Percentiles rank a stretch among this genome's conserved stretches.
Evolutionary conservation across 2,329 filamentous ascomycete species (phyloP).

Genomic region (Aspergillus calidoustus): DNA sequence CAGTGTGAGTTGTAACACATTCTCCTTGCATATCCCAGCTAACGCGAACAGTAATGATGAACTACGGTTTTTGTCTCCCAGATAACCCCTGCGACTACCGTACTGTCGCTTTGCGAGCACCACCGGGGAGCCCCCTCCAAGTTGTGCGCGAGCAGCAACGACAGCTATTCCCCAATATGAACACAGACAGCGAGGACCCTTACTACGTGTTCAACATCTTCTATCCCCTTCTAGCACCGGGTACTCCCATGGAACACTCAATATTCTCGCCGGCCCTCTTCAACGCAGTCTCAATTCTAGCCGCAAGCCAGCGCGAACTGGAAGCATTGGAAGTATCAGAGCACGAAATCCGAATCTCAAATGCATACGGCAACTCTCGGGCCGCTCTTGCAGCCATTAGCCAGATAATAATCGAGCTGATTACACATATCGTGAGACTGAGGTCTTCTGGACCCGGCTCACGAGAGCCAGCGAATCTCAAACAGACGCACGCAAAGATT

Average conservation of each 20-base stretch:
- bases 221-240: conserved; percentile 44
- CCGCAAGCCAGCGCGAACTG: conserved; percentile 48
- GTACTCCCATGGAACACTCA: conserved; percentile 43
- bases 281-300: conserved; percentile 47
- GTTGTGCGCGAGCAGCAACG: conserved; percentile 40
- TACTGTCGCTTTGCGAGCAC: conserved; percentile 45
- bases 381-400: conserved; percentile 45
- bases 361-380: conserved; percentile 42
- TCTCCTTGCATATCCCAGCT: not conserved
- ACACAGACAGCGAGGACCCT: conserved; percentile 38
- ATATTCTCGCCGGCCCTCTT: conserved; percentile 51
- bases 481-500: conserved; percentile 46
- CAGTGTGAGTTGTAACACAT: conserved; percentile 50
- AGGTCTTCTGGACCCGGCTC: conserved; percentile 33
- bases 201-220: conserved; percentile 52
- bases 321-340: conserved; percentile 40
- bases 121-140: conserved; percentile 44
- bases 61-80: conserved; percentile 52
- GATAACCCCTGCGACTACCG: conserved; percentile 51
- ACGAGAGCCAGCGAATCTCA: conserved; percentile 41
- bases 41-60: conserved; percentile 45
- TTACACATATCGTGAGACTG: conserved; percentile 44
- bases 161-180: conserved; percentile 38
- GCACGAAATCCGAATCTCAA: conserved; percentile 34
- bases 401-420: conserved; percentile 48